These are phyloP conservation scores for Hordeum vulgare DNA, from an alignment of 176 grass and related monocot species.

Conservation along the genomic window MorexV3_pseudomolecules_assembly NC_058523.1:373659647-373660146, in stretches of 20 bases:
- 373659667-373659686: background rate
- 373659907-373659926: background rate
- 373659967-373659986: background rate
- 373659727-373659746: slow-evolving; percentile 44
- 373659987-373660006: background rate
- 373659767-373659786: slow-evolving; percentile 94
- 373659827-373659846: slow-evolving; percentile 78
- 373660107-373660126: slow-evolving; percentile 81
- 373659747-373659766: slow-evolving; percentile 80
- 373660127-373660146: too few species aligned
- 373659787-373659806: slow-evolving; percentile 66
- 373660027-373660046: slow-evolving; percentile 80
- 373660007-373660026: background rate
- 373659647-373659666: background rate
- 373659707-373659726: background rate
- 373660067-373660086: slow-evolving; percentile 89
- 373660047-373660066: slow-evolving; percentile 88
- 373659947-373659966: background rate
- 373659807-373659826: slow-evolving; percentile 64
- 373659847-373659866: slow-evolving; percentile 89
- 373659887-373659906: background rate
- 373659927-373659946: slow-evolving; percentile 9
- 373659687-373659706: background rate
- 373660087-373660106: slow-evolving; percentile 82
- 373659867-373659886: slow-evolving; percentile 17